phyloP scores from a whole-genome alignment of 2,329 filamentous ascomycete species.

The Fusarium tupiense region DNA sequence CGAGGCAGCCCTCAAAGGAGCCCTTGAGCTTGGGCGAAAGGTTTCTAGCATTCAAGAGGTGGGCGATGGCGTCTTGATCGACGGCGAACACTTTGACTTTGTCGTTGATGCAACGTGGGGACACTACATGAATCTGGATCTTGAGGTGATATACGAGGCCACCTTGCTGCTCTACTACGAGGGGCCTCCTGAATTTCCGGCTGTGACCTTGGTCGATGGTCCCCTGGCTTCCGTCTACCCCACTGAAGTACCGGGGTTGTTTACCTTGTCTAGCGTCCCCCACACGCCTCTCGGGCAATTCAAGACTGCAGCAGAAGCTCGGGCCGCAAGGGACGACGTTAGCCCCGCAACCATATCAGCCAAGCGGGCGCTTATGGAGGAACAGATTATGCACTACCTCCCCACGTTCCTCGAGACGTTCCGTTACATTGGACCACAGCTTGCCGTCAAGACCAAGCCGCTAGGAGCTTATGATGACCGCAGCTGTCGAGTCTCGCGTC shows the following conservation, averaged over 20 bases:
- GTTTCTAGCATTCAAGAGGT: neutral
- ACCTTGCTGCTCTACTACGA: slow-evolving; percentile 3
- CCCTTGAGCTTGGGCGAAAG: neutral
- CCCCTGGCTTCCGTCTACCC: neutral
- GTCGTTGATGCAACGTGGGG: neutral
- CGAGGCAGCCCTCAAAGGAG: neutral
- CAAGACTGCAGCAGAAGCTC: neutral
- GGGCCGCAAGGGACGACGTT: neutral
- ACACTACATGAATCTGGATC: neutral
- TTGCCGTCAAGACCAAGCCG: slow-evolving; percentile 1
- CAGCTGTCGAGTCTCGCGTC: slow-evolving; percentile 1
- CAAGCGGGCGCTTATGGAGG: neutral
- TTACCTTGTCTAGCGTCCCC: slow-evolving; percentile 7
- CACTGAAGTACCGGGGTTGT: neutral
- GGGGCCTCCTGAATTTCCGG: neutral
- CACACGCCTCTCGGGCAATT: slow-evolving; percentile 5
- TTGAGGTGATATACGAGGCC: neutral
- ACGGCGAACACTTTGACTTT: neutral
- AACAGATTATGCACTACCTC: neutral
- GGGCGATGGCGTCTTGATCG: neutral
- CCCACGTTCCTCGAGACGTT: neutral
- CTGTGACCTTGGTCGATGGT: slow-evolving; percentile 2
- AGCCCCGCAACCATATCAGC: neutral
- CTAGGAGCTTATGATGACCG: slow-evolving; percentile 1
- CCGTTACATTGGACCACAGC: neutral